Conservation (phyloP, 1,284 basidiomycete genomes). For the Ganoderma lingzhi region DNA sequence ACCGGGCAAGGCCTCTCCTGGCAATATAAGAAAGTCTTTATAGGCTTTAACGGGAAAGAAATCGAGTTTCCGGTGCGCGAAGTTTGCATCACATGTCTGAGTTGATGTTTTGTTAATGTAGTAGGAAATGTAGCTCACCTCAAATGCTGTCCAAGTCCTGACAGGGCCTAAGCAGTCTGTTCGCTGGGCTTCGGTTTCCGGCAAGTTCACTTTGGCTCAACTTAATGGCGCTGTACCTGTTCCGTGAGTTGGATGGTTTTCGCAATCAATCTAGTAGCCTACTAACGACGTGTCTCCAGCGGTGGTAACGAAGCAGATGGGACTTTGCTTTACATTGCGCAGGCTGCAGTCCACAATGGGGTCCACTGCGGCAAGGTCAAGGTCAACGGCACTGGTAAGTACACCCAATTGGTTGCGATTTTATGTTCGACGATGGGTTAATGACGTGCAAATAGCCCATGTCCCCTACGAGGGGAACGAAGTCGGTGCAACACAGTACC, state of each 20-base stretch:
- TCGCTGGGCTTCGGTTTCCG: not conserved
- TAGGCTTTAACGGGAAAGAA: not conserved
- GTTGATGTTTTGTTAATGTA: not conserved
- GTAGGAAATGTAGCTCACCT: not conserved
- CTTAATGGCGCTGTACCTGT: not conserved
- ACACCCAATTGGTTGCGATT: too few relatives aligned
- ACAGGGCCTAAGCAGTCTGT: too few relatives aligned
- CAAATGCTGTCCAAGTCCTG: too few relatives aligned
- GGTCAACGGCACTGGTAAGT: not conserved
- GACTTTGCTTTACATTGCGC: too few relatives aligned
- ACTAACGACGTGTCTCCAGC: not conserved
- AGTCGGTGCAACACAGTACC: not conserved
- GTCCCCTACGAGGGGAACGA: too few relatives aligned
- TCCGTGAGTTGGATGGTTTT: not conserved
- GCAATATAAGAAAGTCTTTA: not conserved
- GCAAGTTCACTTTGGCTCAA: not conserved
- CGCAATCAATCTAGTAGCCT: not conserved
- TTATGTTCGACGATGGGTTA: not conserved
- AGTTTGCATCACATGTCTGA: not conserved
- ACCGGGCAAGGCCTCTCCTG: not conserved
- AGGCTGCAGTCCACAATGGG: too few relatives aligned
- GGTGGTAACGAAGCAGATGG: not conserved
- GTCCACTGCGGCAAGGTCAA: not conserved
- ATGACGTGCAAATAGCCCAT: not conserved
- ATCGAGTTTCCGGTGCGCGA: not conserved